Percentiles rank a stretch among this genome's conserved stretches.
Conservation (phyloP, 768 basidiomycete genomes). For the Amanita jacksonii region DNA sequence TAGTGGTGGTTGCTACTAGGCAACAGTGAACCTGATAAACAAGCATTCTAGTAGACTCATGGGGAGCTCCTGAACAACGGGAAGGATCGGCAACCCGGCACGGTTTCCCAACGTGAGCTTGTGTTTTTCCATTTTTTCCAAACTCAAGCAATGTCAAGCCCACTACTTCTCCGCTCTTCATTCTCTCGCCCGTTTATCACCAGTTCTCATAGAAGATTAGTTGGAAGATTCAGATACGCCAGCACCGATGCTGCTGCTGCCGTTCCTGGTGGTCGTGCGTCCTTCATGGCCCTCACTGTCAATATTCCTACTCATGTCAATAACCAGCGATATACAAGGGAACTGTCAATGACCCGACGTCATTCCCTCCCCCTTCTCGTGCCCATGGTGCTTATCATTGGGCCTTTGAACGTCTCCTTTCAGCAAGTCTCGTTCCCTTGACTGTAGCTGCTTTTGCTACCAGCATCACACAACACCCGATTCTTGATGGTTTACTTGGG, state of each 20-base stretch:
- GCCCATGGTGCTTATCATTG: slow-evolving; percentile 85
- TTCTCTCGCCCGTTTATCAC: not conserved
- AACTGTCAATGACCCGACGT: slow-evolving; percentile 90
- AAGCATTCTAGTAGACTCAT: too few relatives aligned
- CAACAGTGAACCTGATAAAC: too few relatives aligned
- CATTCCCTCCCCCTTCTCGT: slow-evolving; percentile 76
- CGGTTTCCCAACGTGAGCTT: too few relatives aligned
- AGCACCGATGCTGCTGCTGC: not conserved
- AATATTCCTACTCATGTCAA: not conserved
- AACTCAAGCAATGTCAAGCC: not conserved
- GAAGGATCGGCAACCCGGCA: too few relatives aligned
- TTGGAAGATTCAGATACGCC: not conserved
- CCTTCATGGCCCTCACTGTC: not conserved
- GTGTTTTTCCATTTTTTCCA: too few relatives aligned
- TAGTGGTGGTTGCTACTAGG: not conserved
- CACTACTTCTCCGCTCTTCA: slow-evolving; percentile 1
- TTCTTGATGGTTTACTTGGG: slow-evolving; percentile 85
- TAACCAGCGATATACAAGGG: slow-evolving; percentile 79
- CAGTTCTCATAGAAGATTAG: not conserved
- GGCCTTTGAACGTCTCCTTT: slow-evolving; percentile 90
- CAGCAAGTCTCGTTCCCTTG: slow-evolving; percentile 80
- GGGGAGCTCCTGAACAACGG: too few relatives aligned
- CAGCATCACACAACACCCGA: slow-evolving; percentile 64
- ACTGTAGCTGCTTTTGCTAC: slow-evolving; percentile 82
- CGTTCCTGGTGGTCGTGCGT: slow-evolving; percentile 9